Conservation (phyloP, 768 basidiomycete species). For the Pleurotus djamor region DNA sequence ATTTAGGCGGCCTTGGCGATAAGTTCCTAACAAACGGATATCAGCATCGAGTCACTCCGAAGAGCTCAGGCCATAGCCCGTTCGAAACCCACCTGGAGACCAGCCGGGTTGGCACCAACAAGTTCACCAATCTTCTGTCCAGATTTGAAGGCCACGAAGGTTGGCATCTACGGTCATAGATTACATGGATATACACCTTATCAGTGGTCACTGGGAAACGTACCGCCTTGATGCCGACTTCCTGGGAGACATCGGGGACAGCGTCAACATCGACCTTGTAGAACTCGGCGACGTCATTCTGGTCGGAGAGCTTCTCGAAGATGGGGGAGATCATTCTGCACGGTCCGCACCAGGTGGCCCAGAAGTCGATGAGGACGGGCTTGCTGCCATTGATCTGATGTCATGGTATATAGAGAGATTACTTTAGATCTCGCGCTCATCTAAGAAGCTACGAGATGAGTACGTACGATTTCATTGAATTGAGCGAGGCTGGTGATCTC, state of each 20-base stretch:
- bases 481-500: neutral
- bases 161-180: constrained; percentile 21
- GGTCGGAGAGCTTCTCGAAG: constrained; percentile 45
- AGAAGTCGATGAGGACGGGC: constrained; percentile 65
- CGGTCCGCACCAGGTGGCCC: constrained; percentile 78
- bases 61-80: no score
- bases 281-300: constrained; percentile 29
- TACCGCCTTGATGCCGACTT: constrained; percentile 63
- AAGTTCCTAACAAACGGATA: neutral
- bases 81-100: constrained; percentile 5
- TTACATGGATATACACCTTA: neutral
- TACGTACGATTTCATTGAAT: constrained; percentile 4
- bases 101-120: constrained; percentile 9
- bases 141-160: constrained; percentile 21
- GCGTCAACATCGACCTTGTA: constrained; percentile 78
- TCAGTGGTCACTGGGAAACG: neutral
- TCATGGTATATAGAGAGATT: neutral
- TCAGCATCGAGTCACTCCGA: no score
- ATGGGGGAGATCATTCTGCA: constrained; percentile 68
- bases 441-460: neutral
- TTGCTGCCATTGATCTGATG: constrained; percentile 44
- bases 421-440: neutral
- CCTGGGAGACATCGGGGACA: constrained; percentile 47
- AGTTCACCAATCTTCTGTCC: constrained; percentile 7
- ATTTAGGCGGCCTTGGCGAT: neutral